phyloP scores from a whole-genome alignment of 495 filamentous ascomycete genomes.

The Penicillium silybi region DNA sequence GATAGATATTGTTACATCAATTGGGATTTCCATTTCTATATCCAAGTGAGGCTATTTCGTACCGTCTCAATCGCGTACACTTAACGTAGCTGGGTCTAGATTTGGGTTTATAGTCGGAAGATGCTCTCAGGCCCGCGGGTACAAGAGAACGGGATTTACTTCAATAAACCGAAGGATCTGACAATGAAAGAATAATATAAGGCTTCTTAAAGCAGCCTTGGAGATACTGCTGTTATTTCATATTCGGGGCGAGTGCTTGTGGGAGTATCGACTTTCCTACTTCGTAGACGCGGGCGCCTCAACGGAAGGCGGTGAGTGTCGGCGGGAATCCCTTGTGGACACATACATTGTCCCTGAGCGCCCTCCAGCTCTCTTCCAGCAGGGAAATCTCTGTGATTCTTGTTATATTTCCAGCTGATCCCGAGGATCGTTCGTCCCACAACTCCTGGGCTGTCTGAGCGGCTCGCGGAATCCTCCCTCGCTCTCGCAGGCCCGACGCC shows the following conservation, averaged over 20 bases:
- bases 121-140: background rate
- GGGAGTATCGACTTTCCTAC: background rate
- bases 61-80: background rate
- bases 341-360: slow-evolving; percentile 40
- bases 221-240: background rate
- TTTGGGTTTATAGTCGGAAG: background rate
- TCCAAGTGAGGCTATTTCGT: background rate
- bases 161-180: background rate
- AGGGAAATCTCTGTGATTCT: slow-evolving; percentile 15
- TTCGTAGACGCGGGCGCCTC: background rate
- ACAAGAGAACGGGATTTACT: background rate
- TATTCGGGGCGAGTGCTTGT: background rate
- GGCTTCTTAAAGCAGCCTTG: too few relatives aligned
- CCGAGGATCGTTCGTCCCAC: slow-evolving; percentile 13
- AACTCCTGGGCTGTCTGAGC: slow-evolving; percentile 34
- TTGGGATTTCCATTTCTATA: background rate
- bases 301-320: slow-evolving; percentile 39
- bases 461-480: slow-evolving; percentile 36
- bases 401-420: slow-evolving; percentile 10
- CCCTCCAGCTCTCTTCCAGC: slow-evolving; percentile 21
- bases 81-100: background rate
- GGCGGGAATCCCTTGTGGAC: slow-evolving; percentile 49
- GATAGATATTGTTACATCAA: background rate
- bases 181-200: too few relatives aligned
- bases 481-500: slow-evolving; percentile 35